These are phyloP conservation scores for Nyssa sinensis DNA, from an alignment of 148 eudicot genomes.

Conservation along the genomic window DNA sequence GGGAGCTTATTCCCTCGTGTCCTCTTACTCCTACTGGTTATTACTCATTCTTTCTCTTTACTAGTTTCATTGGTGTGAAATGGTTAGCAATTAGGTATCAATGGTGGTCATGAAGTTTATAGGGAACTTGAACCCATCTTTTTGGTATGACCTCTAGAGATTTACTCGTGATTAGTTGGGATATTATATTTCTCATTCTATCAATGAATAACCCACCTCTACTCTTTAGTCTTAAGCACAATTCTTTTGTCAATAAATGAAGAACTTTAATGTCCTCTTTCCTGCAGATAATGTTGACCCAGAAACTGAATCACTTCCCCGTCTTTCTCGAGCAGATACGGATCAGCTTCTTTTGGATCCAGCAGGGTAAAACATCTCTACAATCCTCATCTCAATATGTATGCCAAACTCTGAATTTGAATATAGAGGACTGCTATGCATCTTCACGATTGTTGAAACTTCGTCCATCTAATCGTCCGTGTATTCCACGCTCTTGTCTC, in stretches of 20 bases:
- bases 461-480: no score
- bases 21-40: conserved; percentile 49
- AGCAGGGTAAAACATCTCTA: conserved; percentile 40
- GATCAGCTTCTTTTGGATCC: conserved; percentile 54
- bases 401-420: neutral
- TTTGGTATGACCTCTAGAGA: neutral
- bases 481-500: no score
- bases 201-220: neutral
- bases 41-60: neutral
- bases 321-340: conserved; percentile 49
- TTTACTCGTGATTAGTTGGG: neutral
- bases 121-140: no score
- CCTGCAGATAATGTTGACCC: conserved; percentile 40
- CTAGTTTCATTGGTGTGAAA: neutral
- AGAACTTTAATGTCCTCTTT: neutral
- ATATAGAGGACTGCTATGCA: no score
- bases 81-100: neutral
- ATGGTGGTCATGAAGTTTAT: neutral
- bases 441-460: no score
- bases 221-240: neutral
- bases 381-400: neutral
- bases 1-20: conserved; percentile 52
- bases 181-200: neutral
- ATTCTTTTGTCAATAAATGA: neutral
- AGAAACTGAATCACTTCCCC: conserved; percentile 46